Base-by-base conservation (phyloP, 2,329 filamentous ascomycete species). In the Penicillium janthinellum region DNA sequence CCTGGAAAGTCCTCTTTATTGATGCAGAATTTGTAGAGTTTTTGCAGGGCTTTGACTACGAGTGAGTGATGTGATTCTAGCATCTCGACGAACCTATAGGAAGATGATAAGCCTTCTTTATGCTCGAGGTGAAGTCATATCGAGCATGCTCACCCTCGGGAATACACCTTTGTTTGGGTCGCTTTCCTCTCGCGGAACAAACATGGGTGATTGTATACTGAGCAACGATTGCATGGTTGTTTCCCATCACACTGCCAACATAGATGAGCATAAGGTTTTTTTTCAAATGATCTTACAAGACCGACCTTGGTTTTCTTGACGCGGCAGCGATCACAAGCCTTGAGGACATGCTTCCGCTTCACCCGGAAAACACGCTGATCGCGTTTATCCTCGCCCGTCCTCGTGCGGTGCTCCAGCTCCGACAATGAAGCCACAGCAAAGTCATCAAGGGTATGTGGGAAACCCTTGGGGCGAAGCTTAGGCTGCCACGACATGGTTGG, bases 281-380 rank as follows among this genome's bases (percentile, higher is more conserved):
- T 31, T 11, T 1, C 4, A 22, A n/a, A 8, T 11, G 6, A 17
- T 34, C 22, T 6, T 6, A 3, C 22, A 39, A n/a, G 60, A 70
- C 66, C 59, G 60, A 78, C 77, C 72, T 79, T 79, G 58, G 77
- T 78, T 65, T 79, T 79, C 63, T 79, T 79, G 47, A 79, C 75
- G 56, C 77, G 74, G 64, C 77, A 79, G n/a, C 77, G 76, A 70
- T 79, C 77, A 60, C 77, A 79, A 5, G 77, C 77, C 57, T 79
- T 79, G 15, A 78, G 63, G 34, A 79, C 77, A 70, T 79, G 77
- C 62, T 79, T 79, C 44, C 77, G 72, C 63, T 79, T 79, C 38
- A 77, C 76, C 12, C 77, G 74, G 61, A 77, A 78, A 28, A 78
- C 69, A 20, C 75, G 77, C 48, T 76, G 75, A 48, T 77, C 71